A percentile compares a stretch with the other conserved stretches of the same genome.
Conservation (phyloP, 179 eudicot genomes). For the Beta lomatogona region DNA sequence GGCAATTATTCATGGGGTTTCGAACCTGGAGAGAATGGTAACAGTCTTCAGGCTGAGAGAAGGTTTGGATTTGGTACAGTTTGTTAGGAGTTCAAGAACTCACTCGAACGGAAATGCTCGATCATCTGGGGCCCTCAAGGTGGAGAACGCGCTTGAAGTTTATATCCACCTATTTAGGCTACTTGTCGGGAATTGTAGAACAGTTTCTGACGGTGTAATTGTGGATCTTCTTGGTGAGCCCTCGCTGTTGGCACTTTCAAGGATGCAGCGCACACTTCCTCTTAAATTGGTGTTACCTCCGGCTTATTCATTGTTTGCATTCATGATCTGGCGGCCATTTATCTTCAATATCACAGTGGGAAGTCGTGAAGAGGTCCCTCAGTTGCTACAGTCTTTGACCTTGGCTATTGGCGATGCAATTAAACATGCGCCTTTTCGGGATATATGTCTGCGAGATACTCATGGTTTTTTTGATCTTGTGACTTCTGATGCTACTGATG, state of each 20-base stretch:
- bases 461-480: slow-evolving; percentile 73
- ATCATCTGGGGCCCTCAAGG: slow-evolving; percentile 55
- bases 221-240: slow-evolving; percentile 94
- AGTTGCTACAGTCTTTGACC: slow-evolving; percentile 60
- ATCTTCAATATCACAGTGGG: slow-evolving; percentile 47
- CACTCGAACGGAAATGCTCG: slow-evolving; percentile 86
- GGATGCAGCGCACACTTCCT: slow-evolving; percentile 94
- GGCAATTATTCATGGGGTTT: slow-evolving; percentile 87
- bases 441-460: slow-evolving; percentile 78
- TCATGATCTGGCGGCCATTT: slow-evolving; percentile 81
- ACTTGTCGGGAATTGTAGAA: slow-evolving; percentile 92
- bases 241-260: slow-evolving; percentile 73
- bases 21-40: slow-evolving; percentile 93
- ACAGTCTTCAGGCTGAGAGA: slow-evolving; percentile 82
- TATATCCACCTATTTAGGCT: slow-evolving; percentile 92
- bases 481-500: slow-evolving; percentile 74
- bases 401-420: slow-evolving; percentile 69
- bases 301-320: slow-evolving; percentile 88
- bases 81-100: slow-evolving; percentile 68
- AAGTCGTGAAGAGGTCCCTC: slow-evolving; percentile 66
- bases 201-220: slow-evolving; percentile 80
- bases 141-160: slow-evolving; percentile 73
- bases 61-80: slow-evolving; percentile 82
- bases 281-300: slow-evolving; percentile 80
- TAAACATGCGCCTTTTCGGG: slow-evolving; percentile 93